Percentiles rank a stretch among this genome's conserved stretches.
These are phyloP conservation scores for Boechera stricta DNA, from an alignment of 345 rosid species.

Conservation along the genomic window DNA sequence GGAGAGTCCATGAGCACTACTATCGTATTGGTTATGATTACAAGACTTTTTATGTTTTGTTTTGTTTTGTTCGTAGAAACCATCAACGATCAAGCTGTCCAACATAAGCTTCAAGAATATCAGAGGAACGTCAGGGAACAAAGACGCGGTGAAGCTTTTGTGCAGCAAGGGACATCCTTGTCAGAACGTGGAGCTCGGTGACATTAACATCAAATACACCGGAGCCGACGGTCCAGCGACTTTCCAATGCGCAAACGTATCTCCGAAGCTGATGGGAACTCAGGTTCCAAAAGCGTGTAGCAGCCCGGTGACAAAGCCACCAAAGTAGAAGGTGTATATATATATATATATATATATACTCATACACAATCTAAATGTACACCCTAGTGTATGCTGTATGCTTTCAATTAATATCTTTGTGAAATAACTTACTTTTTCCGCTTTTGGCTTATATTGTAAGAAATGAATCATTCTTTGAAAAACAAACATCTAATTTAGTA, in stretches of 20 bases:
- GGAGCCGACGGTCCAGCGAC: conserved; percentile 43
- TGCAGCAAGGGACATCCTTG: conserved; percentile 59
- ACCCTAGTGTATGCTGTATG: conserved; percentile 26
- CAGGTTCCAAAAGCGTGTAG: conserved; percentile 46
- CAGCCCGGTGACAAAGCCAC: conserved; percentile 38
- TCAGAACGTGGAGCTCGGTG: conserved; percentile 46
- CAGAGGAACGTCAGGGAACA: conserved; percentile 55
- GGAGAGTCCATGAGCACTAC: no score
- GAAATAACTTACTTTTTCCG: neutral
- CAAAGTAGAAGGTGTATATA: conserved; percentile 27
- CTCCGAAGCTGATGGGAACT: conserved; percentile 45
- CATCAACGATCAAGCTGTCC: conserved; percentile 37
- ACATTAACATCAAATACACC: conserved; percentile 48
- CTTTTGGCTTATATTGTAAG: neutral
- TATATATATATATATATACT: conserved; percentile 5
- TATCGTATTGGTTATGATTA: neutral
- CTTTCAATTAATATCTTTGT: conserved; percentile 2
- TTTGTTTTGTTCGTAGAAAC: conserved; percentile 12
- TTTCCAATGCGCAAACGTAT: conserved; percentile 51
- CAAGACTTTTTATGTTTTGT: neutral
- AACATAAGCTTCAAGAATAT: conserved; percentile 43
- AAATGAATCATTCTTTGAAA: neutral
- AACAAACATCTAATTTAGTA: neutral
- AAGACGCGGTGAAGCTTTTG: conserved; percentile 50
- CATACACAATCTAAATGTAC: conserved; percentile 28